Conservation (phyloP, 2,329 filamentous ascomycete genomes). For the Xylogone sp. region DNA sequence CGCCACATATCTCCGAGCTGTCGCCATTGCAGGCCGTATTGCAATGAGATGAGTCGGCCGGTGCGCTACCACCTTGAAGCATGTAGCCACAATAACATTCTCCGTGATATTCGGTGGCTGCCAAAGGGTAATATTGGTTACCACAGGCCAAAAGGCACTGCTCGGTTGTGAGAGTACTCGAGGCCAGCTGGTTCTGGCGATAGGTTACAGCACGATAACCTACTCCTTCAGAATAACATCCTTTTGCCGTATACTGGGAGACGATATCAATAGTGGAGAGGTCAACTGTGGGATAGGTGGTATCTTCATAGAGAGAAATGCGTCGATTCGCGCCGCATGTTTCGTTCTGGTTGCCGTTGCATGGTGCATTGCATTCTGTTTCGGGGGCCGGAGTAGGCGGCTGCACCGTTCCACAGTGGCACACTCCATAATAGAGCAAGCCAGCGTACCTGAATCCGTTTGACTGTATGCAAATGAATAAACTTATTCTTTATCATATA, state of each 20-base stretch:
- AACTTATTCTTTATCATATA: neutral
- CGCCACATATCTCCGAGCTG: constrained; percentile 30
- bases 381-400: neutral
- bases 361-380: neutral
- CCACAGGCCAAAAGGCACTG: constrained; percentile 35
- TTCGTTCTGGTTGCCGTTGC: neutral
- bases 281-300: neutral
- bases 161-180: constrained; percentile 27
- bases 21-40: constrained; percentile 32
- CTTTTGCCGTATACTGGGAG: constrained; percentile 10
- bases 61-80: constrained; percentile 25
- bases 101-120: constrained; percentile 33
- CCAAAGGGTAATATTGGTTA: constrained; percentile 31
- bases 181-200: constrained; percentile 29
- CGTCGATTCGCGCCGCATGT: neutral
- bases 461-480: neutral
- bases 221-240: constrained; percentile 37
- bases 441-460: constrained; percentile 2
- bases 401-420: neutral
- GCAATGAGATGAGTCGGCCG: constrained; percentile 21
- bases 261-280: constrained; percentile 1
- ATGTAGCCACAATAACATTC: constrained; percentile 39
- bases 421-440: neutral
- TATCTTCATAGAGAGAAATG: neutral
- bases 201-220: constrained; percentile 19